A percentile compares a stretch with the other conserved stretches of the same genome.
These are phyloP conservation scores for Botrytis galanthina DNA, from an alignment of 2,329 filamentous ascomycete genomes.

Conservation along the genomic window DNA sequence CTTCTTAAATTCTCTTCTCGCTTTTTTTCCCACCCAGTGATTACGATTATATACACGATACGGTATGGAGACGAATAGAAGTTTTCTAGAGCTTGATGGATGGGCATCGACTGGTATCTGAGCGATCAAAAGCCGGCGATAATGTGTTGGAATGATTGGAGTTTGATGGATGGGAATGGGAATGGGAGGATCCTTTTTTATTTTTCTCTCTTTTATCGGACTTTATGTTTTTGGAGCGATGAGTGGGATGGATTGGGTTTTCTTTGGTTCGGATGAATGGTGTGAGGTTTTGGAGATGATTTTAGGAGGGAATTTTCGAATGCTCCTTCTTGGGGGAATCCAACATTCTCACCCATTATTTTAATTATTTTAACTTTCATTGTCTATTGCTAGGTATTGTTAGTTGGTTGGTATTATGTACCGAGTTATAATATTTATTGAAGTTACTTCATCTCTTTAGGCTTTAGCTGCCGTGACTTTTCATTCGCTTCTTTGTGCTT, in stretches of 20 bases:
- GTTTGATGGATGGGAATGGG: not conserved
- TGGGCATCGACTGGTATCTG: not conserved
- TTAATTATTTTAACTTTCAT: not conserved
- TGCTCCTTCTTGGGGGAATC: slow-evolving; percentile 7
- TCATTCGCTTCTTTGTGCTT: not conserved
- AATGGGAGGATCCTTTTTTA: not conserved
- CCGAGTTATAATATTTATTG: not conserved
- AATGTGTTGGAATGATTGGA: not conserved
- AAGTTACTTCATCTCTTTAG: not conserved
- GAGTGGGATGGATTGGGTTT: not conserved
- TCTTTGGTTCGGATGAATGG: too few species aligned
- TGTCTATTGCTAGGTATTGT: not conserved
- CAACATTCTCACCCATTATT: slow-evolving; percentile 15
- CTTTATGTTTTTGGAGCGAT: not conserved
- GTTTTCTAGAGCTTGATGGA: not conserved
- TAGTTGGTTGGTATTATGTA: slow-evolving; percentile 2
- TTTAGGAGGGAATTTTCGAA: not conserved
- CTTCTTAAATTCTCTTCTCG: not conserved
- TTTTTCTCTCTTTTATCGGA: not conserved
- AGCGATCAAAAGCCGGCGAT: not conserved
- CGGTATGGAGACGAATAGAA: not conserved
- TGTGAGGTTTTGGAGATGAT: not conserved
- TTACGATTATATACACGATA: not conserved
- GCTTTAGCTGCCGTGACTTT: not conserved
- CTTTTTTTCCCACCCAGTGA: not conserved